Evolutionary conservation across 1,284 basidiomycete genomes (phyloP), one percentile per base, ranked within the genome.

Genomic region (Cronartium quercuum): DNA sequence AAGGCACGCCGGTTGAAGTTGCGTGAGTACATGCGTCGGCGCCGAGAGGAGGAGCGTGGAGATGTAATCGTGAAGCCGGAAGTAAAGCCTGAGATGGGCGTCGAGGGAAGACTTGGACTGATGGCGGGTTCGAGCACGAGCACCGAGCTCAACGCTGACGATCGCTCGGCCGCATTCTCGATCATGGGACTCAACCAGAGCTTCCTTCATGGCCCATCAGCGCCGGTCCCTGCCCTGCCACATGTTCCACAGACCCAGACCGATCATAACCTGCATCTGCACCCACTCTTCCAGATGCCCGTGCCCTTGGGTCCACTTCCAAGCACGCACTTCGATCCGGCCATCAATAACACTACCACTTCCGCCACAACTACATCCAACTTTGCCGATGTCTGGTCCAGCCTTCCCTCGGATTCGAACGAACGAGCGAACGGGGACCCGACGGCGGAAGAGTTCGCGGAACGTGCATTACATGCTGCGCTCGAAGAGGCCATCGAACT

Each of bases 231-330:
- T n/a, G 21, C 47, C 7, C 61, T 62, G n/a, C 29, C 24, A 24
- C 29, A 7, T 24, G 15, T 34, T 29, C 58, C 35, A 24, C 24
- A n/a, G 7, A 34, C 24, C 15, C 58, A 61, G 35, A 29, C 58
- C 35, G 15, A 61, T 6, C 21, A 29, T 9, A 63, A 71, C 40
- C 47, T 57, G 6, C 68, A 71, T 58, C 29, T 71, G 6, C 60
- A 71, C 21, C 68, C 68, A 29, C 60, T 71, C 40, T 71, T 71
- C 21, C 68, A 71, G 44, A 63, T 71, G 34, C 68, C 68, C 21
- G 63, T 64, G 34, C 44, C 34, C 29, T 29, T 29, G 29, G 29
- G 29, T 29, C 29, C 29, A 29, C 29, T 18, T 35, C 68, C 34
- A 40, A 40, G 6, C 47, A 60, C 1, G 37, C 68, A 47, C 18